A percentile compares a stretch with the other conserved stretches of the same genome.
Evolutionary conservation across 140 eudicot species (phyloP).

Genomic region (Erigeron philadelphicus): DNA sequence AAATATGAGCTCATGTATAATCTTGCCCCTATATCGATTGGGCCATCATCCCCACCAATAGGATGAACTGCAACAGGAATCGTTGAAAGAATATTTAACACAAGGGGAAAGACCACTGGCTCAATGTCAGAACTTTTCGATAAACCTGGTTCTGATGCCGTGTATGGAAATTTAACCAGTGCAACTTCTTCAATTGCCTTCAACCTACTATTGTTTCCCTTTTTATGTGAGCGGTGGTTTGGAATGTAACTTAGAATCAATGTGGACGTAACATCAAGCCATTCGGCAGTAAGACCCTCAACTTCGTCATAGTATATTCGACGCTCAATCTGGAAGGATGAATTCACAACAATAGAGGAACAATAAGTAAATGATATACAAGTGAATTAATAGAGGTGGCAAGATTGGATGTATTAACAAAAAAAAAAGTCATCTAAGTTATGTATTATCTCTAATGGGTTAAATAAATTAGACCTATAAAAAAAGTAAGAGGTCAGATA

Average conservation of each 20-base stretch:
- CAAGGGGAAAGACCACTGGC: constrained; percentile 76
- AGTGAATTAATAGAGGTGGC: neutral
- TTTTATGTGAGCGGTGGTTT: constrained; percentile 46
- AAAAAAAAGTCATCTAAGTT: neutral
- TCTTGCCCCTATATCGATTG: constrained; percentile 81
- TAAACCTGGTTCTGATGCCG: constrained; percentile 21
- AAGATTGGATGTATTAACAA: neutral
- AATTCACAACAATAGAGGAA: neutral
- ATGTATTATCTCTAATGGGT: neutral
- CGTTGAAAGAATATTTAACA: constrained; percentile 61
- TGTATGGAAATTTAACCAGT: constrained; percentile 41
- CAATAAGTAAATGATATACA: neutral
- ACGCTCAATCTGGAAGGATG: constrained; percentile 58
- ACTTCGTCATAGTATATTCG: constrained; percentile 90
- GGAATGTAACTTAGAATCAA: constrained; percentile 45
- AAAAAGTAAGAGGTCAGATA: neutral
- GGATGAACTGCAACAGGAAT: constrained; percentile 86
- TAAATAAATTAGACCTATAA: neutral
- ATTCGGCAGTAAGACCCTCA: constrained; percentile 72
- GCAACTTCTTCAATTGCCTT: constrained; percentile 69
- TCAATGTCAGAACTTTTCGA: constrained; percentile 22
- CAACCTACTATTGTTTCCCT: constrained; percentile 47
- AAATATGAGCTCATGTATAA: constrained; percentile 64
- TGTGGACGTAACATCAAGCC: constrained; percentile 86
- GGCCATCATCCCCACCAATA: constrained; percentile 86